phyloP scores from a whole-genome alignment of 495 filamentous ascomycete genomes.

The Amphirosellinia nigrospora region DNA sequence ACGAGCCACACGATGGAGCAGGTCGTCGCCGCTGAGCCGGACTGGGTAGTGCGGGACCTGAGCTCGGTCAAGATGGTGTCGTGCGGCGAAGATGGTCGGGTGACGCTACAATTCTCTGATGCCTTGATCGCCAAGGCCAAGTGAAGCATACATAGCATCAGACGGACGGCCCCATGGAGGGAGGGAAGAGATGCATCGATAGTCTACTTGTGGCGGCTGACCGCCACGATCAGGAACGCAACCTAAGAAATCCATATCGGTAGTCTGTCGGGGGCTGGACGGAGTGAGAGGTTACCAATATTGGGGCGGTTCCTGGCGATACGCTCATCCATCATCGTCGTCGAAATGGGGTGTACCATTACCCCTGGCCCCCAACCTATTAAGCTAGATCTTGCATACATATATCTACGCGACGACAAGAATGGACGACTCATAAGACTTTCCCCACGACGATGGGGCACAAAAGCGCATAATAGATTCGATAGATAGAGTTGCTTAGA shows the following conservation, averaged over 20 bases:
- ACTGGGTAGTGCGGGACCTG: slow-evolving; percentile 88
- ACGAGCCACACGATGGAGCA: slow-evolving; percentile 82
- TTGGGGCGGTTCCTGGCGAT: not conserved
- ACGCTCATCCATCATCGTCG: not conserved
- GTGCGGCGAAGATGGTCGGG: slow-evolving; percentile 47
- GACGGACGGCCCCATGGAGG: not conserved
- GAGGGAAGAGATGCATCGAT: slow-evolving; percentile 23
- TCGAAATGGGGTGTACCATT: slow-evolving; percentile 4
- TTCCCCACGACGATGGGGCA: not conserved
- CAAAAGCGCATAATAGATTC: not conserved
- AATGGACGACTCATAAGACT: not conserved
- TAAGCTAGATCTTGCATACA: slow-evolving; percentile 15
- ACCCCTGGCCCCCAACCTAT: slow-evolving; percentile 19
- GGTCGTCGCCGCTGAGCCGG: slow-evolving; percentile 73
- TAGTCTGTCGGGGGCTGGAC: slow-evolving; percentile 2
- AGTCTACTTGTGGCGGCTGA: slow-evolving; percentile 13
- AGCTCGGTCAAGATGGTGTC: slow-evolving; percentile 66
- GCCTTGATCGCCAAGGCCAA: slow-evolving; percentile 32
- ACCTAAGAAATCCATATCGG: slow-evolving; percentile 1
- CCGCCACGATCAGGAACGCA: not conserved
- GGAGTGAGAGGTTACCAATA: not conserved
- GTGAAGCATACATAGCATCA: not conserved
- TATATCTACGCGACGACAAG: not conserved
- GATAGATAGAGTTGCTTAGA: slow-evolving; percentile 17
- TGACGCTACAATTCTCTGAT: slow-evolving; percentile 59